Percentiles rank a stretch among this genome's conserved stretches.
Evolutionary conservation across 352 stramenopile genomes (phyloP).

Genomic region (Pythium grandisporangium): DNA sequence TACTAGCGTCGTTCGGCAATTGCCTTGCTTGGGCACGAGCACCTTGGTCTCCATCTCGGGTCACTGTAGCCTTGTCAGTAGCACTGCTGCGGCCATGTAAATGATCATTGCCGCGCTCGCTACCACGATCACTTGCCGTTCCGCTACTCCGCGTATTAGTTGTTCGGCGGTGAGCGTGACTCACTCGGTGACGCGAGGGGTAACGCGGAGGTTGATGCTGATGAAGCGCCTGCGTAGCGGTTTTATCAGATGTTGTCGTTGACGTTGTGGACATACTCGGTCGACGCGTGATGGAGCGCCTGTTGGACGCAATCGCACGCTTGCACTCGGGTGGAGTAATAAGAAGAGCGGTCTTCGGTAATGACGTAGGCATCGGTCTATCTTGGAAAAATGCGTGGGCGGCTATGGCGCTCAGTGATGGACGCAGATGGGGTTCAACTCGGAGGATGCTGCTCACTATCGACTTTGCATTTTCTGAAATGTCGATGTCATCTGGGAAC

Average conservation of each 20-base stretch:
- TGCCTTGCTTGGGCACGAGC: too few species aligned
- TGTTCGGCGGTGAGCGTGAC: too few species aligned
- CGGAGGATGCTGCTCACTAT: constrained; percentile 70
- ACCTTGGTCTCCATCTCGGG: too few species aligned
- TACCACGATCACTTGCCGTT: background rate
- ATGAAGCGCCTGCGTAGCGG: too few species aligned
- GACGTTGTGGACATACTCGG: background rate
- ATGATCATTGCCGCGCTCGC: background rate
- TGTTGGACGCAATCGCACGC: constrained; percentile 18
- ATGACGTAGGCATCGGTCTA: constrained; percentile 33
- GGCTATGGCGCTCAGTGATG: constrained; percentile 69
- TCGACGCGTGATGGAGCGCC: constrained; percentile 11
- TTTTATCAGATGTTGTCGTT: background rate
- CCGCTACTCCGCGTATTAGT: too few species aligned
- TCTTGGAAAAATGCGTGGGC: constrained; percentile 70
- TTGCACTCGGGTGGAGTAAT: constrained; percentile 65
- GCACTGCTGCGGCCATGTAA: background rate
- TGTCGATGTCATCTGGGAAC: constrained; percentile 85
- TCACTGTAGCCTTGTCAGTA: constrained; percentile 11
- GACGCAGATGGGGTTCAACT: constrained; percentile 54
- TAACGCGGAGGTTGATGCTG: background rate
- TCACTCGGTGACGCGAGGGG: background rate
- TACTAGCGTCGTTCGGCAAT: background rate
- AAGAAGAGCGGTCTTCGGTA: constrained; percentile 56
- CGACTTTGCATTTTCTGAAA: constrained; percentile 76